phyloP scores from a whole-genome alignment of 164 flowering plant species.

The Litsea cubeba region DNA sequence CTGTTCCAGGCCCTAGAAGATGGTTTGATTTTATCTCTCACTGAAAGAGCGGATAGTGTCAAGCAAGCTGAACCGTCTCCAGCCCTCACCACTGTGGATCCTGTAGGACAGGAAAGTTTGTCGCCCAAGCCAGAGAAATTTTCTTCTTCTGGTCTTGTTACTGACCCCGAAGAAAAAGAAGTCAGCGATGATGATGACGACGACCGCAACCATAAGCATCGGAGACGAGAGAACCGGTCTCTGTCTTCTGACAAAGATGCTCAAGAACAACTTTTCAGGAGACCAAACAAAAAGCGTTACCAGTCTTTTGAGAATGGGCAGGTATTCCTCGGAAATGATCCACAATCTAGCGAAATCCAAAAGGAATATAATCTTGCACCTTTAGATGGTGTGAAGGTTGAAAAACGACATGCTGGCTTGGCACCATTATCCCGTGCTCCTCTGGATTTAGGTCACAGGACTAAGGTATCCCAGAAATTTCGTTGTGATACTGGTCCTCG shows the following conservation, averaged over 20 bases:
- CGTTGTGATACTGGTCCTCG: constrained; percentile 41
- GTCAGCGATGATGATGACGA: constrained; percentile 89
- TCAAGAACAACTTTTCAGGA: constrained; percentile 35
- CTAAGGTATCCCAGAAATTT: constrained; percentile 42
- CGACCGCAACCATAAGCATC: constrained; percentile 96
- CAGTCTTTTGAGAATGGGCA: constrained; percentile 69
- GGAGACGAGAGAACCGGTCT: constrained; percentile 62
- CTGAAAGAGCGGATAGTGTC: constrained; percentile 15
- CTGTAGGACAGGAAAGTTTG: constrained; percentile 45
- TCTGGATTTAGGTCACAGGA: neutral
- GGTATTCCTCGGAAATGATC: constrained; percentile 41
- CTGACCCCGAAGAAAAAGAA: constrained; percentile 84
- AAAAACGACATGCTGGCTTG: constrained; percentile 41
- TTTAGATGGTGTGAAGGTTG: constrained; percentile 41
- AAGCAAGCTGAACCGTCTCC: constrained; percentile 21
- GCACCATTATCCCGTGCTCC: constrained; percentile 20
- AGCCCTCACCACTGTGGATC: constrained; percentile 18
- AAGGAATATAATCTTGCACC: constrained; percentile 18
- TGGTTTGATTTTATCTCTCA: constrained; percentile 18
- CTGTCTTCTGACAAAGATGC: constrained; percentile 62
- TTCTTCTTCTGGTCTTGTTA: constrained; percentile 45
- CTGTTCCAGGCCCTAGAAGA: constrained; percentile 30
- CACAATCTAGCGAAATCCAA: constrained; percentile 30
- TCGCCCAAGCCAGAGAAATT: constrained; percentile 41
- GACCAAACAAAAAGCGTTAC: constrained; percentile 55